Percentiles rank a stretch among this genome's conserved stretches.
Conservation (phyloP, 805 yeast genomes). For the Yueomyces sinensis region DNA sequence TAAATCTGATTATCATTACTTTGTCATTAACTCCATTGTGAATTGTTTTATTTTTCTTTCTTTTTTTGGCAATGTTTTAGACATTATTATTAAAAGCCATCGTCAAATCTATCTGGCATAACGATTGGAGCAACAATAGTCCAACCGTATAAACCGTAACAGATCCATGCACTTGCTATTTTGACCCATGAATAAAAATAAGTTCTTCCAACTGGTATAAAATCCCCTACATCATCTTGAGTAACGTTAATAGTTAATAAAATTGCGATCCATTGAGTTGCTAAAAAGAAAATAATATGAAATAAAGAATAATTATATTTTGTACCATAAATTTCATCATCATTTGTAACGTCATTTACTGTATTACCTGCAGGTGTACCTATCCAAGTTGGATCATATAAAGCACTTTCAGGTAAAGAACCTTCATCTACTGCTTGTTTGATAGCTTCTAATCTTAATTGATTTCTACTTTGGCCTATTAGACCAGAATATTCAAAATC, state of each 20-base stretch:
- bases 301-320: slow-evolving; percentile 78
- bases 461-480: slow-evolving; percentile 35
- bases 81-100: slow-evolving; percentile 14
- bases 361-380: slow-evolving; percentile 17
- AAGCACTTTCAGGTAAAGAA: slow-evolving; percentile 83
- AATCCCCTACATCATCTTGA: slow-evolving; percentile 71
- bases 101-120: slow-evolving; percentile 76
- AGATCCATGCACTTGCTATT: slow-evolving; percentile 83
- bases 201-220: slow-evolving; percentile 93
- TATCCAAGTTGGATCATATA: slow-evolving; percentile 57
- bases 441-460: slow-evolving; percentile 76
- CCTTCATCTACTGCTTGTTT: slow-evolving; percentile 96
- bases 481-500: slow-evolving; percentile 32
- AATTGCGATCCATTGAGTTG: slow-evolving; percentile 95
- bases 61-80: too few species aligned
- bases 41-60: too few species aligned
- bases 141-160: slow-evolving; percentile 81
- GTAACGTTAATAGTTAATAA: slow-evolving; percentile 84
- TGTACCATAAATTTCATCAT: slow-evolving; percentile 52
- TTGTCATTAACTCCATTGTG: too few species aligned
- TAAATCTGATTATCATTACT: too few species aligned
- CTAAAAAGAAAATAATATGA: slow-evolving; percentile 84
- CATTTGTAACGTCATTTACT: slow-evolving; percentile 24
- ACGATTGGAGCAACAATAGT: slow-evolving; percentile 80
- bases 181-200: slow-evolving; percentile 93